Percentiles rank a stretch among this genome's conserved stretches.
phyloP scores from a whole-genome alignment of 352 stramenopile genomes.

The Phytophthora pinifolia region DNA sequence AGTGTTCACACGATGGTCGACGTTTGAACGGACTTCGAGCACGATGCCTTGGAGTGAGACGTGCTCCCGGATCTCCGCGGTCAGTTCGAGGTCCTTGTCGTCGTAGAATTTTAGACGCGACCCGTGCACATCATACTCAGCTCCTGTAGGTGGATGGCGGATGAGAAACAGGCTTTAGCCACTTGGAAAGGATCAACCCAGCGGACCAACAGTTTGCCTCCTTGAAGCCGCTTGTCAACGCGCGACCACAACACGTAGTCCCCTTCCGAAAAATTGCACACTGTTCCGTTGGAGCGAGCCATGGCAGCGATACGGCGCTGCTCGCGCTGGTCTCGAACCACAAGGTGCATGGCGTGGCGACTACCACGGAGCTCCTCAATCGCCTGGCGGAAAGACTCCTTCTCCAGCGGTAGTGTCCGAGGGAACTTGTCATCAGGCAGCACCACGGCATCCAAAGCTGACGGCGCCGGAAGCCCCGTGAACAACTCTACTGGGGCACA shows the following conservation, averaged over 20 bases:
- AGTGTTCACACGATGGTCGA: neutral
- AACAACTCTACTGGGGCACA: constrained; percentile 12
- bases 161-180: constrained; percentile 12
- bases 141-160: constrained; percentile 9
- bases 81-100: constrained; percentile 4
- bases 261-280: constrained; percentile 15
- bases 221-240: constrained; percentile 8
- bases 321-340: neutral
- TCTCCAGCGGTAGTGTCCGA: neutral
- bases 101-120: constrained; percentile 17
- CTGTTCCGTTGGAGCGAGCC: constrained; percentile 8
- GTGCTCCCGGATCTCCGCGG: constrained; percentile 13
- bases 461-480: neutral
- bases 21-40: constrained; percentile 6
- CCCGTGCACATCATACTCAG: constrained; percentile 10
- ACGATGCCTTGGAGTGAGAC: constrained; percentile 7
- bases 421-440: neutral
- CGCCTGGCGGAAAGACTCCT: neutral
- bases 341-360: constrained; percentile 2
- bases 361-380: neutral
- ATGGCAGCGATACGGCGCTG: neutral
- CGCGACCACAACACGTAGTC: constrained; percentile 15
- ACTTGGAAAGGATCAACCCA: constrained; percentile 14
- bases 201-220: constrained; percentile 7
- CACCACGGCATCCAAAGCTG: neutral